Evolutionary conservation across 495 filamentous ascomycete genomes (phyloP).

Genomic region (Penicillium cataractarum): DNA sequence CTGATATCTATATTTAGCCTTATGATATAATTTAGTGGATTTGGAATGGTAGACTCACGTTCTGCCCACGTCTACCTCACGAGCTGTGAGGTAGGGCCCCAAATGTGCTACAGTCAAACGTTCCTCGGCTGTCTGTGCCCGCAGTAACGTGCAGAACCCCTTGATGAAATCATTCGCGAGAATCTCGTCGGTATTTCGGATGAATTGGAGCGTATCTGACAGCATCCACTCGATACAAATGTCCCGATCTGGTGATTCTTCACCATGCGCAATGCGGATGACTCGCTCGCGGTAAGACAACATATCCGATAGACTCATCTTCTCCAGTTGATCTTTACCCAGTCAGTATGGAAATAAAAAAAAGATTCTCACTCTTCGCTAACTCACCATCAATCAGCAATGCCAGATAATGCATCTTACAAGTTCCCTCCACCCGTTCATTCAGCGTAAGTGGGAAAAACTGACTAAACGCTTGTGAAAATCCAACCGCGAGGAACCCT

Average conservation of each 20-base stretch:
- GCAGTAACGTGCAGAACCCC: slow-evolving; percentile 25
- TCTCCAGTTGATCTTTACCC: slow-evolving; percentile 26
- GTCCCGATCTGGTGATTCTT: slow-evolving; percentile 9
- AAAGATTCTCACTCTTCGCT: background rate
- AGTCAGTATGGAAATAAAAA: background rate
- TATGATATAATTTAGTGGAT: background rate
- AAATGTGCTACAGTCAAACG: slow-evolving; percentile 18
- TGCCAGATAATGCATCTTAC: slow-evolving; percentile 25
- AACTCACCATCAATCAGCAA: slow-evolving; percentile 28
- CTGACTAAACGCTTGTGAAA: slow-evolving; percentile 27
- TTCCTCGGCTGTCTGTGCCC: slow-evolving; percentile 22
- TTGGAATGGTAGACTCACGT: slow-evolving; percentile 13
- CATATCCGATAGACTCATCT: slow-evolving; percentile 27
- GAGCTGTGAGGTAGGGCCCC: slow-evolving; percentile 22
- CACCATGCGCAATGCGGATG: slow-evolving; percentile 17
- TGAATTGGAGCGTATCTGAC: slow-evolving; percentile 18
- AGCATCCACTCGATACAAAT: slow-evolving; percentile 27
- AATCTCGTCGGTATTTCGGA: slow-evolving; percentile 17
- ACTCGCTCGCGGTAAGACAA: slow-evolving; percentile 23
- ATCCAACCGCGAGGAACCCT: slow-evolving; percentile 20
- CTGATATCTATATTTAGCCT: background rate
- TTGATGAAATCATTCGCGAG: slow-evolving; percentile 20
- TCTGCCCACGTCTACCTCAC: slow-evolving; percentile 24
- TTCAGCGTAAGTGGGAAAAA: slow-evolving; percentile 25
- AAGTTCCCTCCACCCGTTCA: slow-evolving; percentile 22